These are phyloP conservation scores for Cordyceps tenuipes DNA, from an alignment of 2,329 filamentous ascomycete species.

Conservation along the genomic window DNA sequence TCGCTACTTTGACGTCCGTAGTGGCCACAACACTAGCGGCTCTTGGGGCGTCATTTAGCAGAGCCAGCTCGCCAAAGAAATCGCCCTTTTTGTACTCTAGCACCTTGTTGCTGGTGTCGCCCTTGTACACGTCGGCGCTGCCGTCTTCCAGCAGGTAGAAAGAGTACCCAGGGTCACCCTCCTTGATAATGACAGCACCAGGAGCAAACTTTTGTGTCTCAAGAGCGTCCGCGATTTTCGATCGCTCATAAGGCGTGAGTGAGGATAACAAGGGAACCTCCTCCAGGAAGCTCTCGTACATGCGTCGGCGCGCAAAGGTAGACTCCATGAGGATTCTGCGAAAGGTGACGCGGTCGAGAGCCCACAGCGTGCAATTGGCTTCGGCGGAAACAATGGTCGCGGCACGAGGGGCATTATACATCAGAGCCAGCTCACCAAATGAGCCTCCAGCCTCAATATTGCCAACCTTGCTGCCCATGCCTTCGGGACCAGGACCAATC, in stretches of 20 bases:
- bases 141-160: constrained; percentile 89
- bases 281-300: constrained; percentile 96
- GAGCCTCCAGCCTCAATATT: constrained; percentile 81
- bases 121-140: constrained; percentile 78
- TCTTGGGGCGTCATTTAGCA: constrained; percentile 87
- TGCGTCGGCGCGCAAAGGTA: constrained; percentile 87
- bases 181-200: constrained; percentile 76
- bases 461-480: constrained; percentile 74
- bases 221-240: constrained; percentile 94
- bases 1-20: constrained; percentile 87
- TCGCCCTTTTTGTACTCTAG: constrained; percentile 84
- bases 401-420: constrained; percentile 97
- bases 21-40: constrained; percentile 80
- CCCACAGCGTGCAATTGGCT: constrained; percentile 75
- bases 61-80: constrained; percentile 91
- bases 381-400: constrained; percentile 86
- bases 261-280: constrained; percentile 79
- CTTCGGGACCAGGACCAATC: constrained; percentile 70
- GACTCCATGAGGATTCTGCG: constrained; percentile 97
- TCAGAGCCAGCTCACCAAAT: constrained; percentile 92
- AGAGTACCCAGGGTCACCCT: constrained; percentile 83
- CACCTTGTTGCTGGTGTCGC: constrained; percentile 60
- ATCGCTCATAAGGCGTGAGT: constrained; percentile 85
- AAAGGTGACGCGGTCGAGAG: constrained; percentile 90
- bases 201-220: constrained; percentile 80